Conservation (phyloP, 768 basidiomycete species). For the Suillus bovinus region DNA sequence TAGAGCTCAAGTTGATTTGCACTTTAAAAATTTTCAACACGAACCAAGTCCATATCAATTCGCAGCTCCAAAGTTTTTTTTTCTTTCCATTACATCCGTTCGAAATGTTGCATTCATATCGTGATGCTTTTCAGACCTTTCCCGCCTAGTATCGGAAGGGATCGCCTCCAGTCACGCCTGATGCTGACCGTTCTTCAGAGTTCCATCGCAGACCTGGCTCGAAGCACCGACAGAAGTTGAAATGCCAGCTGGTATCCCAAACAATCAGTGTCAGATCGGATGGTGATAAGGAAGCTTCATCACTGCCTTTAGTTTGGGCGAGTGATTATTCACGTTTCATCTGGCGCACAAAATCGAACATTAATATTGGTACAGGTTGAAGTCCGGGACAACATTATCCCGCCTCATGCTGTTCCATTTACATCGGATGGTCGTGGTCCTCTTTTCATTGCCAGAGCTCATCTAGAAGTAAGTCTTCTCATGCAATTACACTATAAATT, state of each 20-base stretch:
- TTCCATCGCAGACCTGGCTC: neutral
- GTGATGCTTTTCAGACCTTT: neutral
- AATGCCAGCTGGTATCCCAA: neutral
- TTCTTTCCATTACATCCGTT: neutral
- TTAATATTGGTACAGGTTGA: constrained; percentile 19
- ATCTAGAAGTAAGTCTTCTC: constrained; percentile 20
- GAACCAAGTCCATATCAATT: neutral
- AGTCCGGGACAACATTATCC: constrained; percentile 31
- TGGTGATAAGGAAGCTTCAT: constrained; percentile 15
- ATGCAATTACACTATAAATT: neutral
- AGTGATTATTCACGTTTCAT: constrained; percentile 2
- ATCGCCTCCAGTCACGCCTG: neutral
- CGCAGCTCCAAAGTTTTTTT: neutral
- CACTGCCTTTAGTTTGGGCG: constrained; percentile 29
- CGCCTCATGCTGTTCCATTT: constrained; percentile 30
- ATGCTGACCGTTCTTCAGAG: neutral
- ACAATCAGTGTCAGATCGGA: neutral
- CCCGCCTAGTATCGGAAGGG: neutral
- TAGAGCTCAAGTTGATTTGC: neutral
- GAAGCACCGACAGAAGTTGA: neutral
- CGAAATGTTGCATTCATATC: neutral
- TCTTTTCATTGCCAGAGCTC: constrained; percentile 29
- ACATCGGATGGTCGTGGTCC: constrained; percentile 26
- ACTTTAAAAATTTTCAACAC: neutral
- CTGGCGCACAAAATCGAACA: neutral